Evolutionary conservation across 2,329 filamentous ascomycete species (phyloP), one percentile per base, ranked within the genome.

Genomic region (Scedosporium minutisporum): DNA sequence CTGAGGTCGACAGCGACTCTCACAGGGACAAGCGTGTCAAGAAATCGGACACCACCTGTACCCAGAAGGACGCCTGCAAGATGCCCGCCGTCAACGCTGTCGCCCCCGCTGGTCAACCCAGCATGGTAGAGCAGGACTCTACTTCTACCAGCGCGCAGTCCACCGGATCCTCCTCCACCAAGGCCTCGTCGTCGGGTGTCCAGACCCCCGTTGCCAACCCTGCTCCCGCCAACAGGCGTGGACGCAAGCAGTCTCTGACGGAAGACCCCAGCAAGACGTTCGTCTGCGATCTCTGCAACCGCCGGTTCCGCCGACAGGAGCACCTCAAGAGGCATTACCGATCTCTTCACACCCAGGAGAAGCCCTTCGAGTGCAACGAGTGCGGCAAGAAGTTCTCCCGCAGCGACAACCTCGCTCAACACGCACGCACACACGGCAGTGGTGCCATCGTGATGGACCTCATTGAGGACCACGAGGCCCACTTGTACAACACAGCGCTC

Each of bases 321-420:
- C 95, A 99, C 73, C 86, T 99, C 65, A 99, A 99, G 87, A 90
- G 95, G 66, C 95, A 99, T 81, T 96, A 96, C 82, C 88, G 95
- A 69, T 97, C 95, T 64, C 91, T 99, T 58, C 95, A 99, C 82
- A 99, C 95, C 1, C 89, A 96, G 72, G 95, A 97, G 74, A 99
- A 97, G 87, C 95, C 95, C 4, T 99, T 97, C 71, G 91, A 96
- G 79, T 99, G 95, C 82, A 85, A 87, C 67, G 93, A 99, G 79
- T 99, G 95, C 72, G 93, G 95, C 70, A 99, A 99, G 88, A 97
- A 96, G 82, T 99, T 97, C 80, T 97, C 93, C 21, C 89, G 95
- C 70, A 96, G 91, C 69, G 95, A 99, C 78, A 99, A 99, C 81
- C 85, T 99, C 16, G 90, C 92, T 25, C 95, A 99, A 78, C 95